Percentiles rank a stretch among this genome's conserved stretches.
These are phyloP conservation scores for Candida cerambycidarum DNA, from an alignment of 805 yeast genomes.

Conservation along the genomic window DNA sequence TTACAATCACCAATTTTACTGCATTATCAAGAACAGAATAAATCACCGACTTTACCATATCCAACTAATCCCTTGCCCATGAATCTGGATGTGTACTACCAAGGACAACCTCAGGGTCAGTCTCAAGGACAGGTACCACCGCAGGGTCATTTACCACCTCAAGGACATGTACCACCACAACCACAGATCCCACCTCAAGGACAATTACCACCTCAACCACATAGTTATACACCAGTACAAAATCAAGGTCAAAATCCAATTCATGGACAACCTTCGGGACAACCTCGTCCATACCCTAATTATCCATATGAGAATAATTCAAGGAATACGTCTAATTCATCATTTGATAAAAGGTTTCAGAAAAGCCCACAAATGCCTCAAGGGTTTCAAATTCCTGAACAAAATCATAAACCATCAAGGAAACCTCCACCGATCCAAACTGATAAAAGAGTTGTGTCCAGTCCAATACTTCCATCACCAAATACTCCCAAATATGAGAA, in stretches of 20 bases:
- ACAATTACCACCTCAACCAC: no score
- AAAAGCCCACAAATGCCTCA: not conserved
- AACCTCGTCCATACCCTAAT: slow-evolving; percentile 1
- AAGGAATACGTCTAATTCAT: slow-evolving; percentile 4
- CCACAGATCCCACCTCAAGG: no score
- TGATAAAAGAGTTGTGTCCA: slow-evolving; percentile 28
- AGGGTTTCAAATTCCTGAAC: slow-evolving; percentile 1
- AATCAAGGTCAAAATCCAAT: no score
- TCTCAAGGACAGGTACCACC: no score
- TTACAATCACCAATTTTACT: slow-evolving; percentile 9
- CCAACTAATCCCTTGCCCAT: slow-evolving; percentile 9
- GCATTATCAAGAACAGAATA: slow-evolving; percentile 13
- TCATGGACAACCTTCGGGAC: slow-evolving; percentile 11
- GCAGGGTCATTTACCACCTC: no score
- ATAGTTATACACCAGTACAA: no score
- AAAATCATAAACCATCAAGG: slow-evolving; percentile 5
- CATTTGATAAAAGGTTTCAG: slow-evolving; percentile 3
- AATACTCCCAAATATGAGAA: slow-evolving; percentile 14
- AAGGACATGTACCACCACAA: no score
- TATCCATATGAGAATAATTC: slow-evolving; percentile 2
- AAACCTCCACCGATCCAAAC: slow-evolving; percentile 12
- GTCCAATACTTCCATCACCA: slow-evolving; percentile 22
- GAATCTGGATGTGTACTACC: no score
- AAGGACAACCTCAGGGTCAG: slow-evolving; percentile 11
- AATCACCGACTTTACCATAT: slow-evolving; percentile 9